Conservation (phyloP, 208 protist genomes). For the Acanthamoeba lenticulata region DNA sequence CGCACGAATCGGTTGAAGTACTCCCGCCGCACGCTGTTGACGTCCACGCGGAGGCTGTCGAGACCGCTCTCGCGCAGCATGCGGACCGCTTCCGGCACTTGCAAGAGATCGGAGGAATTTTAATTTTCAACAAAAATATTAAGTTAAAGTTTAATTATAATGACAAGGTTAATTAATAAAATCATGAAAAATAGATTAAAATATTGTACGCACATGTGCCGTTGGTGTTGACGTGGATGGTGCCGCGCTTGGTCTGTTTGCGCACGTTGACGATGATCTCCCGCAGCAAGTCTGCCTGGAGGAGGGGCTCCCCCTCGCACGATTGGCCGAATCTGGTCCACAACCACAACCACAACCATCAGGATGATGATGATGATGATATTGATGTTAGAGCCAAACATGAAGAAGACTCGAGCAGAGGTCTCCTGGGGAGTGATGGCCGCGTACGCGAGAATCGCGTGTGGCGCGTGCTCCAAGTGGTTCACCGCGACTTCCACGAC, state of each 20-base stretch:
- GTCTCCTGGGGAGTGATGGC: background rate
- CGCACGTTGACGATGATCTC: background rate
- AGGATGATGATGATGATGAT: background rate
- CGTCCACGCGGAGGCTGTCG: background rate
- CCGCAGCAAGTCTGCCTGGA: background rate
- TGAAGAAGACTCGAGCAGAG: background rate
- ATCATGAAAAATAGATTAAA: background rate
- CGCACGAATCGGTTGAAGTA: background rate
- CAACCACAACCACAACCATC: background rate
- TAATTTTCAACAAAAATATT: too few species aligned
- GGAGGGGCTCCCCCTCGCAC: background rate
- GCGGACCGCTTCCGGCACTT: background rate
- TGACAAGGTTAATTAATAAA: background rate
- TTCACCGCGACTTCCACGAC: background rate
- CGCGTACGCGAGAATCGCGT: background rate
- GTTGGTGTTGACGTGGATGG: slow-evolving; percentile 36
- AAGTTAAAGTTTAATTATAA: too few species aligned
- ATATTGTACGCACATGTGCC: background rate
- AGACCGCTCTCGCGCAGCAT: background rate
- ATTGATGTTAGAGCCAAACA: too few species aligned
- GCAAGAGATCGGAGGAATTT: too few species aligned
- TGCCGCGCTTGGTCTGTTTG: background rate
- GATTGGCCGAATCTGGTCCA: background rate
- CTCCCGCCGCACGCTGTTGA: slow-evolving; percentile 9
- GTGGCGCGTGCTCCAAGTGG: background rate